Base-by-base conservation (phyloP, 1,139 yeast genomes). In the Lodderomyces theae region DNA sequence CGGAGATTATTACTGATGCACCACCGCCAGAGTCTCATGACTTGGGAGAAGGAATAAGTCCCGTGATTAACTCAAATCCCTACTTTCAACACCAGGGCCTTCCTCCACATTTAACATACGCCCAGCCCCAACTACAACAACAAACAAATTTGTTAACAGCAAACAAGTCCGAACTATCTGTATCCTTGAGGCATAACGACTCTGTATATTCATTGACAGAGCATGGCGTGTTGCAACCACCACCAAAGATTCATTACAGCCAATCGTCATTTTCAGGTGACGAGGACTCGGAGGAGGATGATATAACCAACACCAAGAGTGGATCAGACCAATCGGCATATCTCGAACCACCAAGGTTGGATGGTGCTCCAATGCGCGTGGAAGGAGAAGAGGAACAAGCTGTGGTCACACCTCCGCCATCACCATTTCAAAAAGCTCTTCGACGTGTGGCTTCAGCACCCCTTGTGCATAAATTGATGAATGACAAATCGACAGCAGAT, bases 381-480 rank as follows among this genome's bases (percentile, higher is more conserved):
- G n/a, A 24, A 22, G 12, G 32, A 18, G 21, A 12, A 4, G 11
- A 15, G 5, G 31, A 15, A 28, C 16, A 26, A n/a, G 17, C 31
- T n/a, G 31, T 18, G 5, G n/a, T 44, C 19, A 41, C 49, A 2
- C 45, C 54, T 2, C 59, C 60, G 4, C 41, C 56, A 7, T 63
- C 68, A 3, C 61, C 72, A 3, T 69, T 79, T 52, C 83, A 72
- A 41, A 65, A 76, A 41, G 79, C 79, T 4, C 65, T 86, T 22
- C 67, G 92, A 46, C 69, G 94, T 42, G 94, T 85, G 2, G 90
- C 94, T 0, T 86, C 94, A 0, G 94, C 94, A 0, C 95, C 95
- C 2, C 66, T 84, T 41, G 85, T 72, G 3, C 66, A 67, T 44
- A 51, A 70, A 13, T 47, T 69, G 17, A 54, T 68, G 28, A 61